Percentiles rank a stretch among this genome's conserved stretches.
These are phyloP conservation scores for Sutorius eximius DNA, from an alignment of 1,284 basidiomycete species.

Conservation along the genomic window DNA sequence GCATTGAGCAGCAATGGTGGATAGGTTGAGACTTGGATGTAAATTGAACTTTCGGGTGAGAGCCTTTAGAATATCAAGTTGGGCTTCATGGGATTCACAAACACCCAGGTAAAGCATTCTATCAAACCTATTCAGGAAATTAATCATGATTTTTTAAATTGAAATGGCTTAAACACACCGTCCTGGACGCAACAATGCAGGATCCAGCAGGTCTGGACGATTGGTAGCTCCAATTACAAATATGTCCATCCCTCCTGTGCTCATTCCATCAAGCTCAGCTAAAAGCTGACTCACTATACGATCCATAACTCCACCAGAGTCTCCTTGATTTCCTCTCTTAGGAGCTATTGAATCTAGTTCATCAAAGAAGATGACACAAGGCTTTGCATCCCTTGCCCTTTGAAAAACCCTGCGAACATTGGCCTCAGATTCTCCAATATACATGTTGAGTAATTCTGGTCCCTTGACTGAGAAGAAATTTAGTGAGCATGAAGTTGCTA, in stretches of 20 bases:
- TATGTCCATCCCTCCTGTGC: slow-evolving; percentile 65
- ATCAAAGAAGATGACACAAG: slow-evolving; percentile 97
- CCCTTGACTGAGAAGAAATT: slow-evolving; percentile 98
- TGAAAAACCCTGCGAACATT: slow-evolving; percentile 94
- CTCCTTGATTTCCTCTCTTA: slow-evolving; percentile 92
- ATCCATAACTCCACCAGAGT: slow-evolving; percentile 97
- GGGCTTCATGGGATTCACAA: slow-evolving; percentile 85
- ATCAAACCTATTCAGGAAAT: slow-evolving; percentile 72
- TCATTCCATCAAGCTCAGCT: slow-evolving; percentile 94
- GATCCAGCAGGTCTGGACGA: slow-evolving; percentile 92
- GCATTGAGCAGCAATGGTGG: slow-evolving; percentile 70
- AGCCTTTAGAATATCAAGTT: slow-evolving; percentile 86
- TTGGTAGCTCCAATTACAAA: slow-evolving; percentile 99
- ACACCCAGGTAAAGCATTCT: slow-evolving; percentile 96
- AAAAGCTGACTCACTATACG: slow-evolving; percentile 95
- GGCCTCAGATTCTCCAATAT: slow-evolving; percentile 98
- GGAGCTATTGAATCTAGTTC: slow-evolving; percentile 97
- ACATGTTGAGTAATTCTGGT: slow-evolving; percentile 95
- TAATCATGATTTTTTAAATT: not conserved
- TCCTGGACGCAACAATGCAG: slow-evolving; percentile 90
- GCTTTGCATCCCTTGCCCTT: slow-evolving; percentile 84
- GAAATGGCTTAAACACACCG: slow-evolving; percentile 47
- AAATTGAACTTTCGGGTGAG: slow-evolving; percentile 92
- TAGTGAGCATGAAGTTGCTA: slow-evolving; percentile 89
- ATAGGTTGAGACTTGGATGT: slow-evolving; percentile 68